A percentile compares a stretch with the other conserved stretches of the same genome.
These are phyloP conservation scores for Neofusicoccum sp. DNA, from an alignment of 2,329 filamentous ascomycete species.

Conservation along the genomic window DNA sequence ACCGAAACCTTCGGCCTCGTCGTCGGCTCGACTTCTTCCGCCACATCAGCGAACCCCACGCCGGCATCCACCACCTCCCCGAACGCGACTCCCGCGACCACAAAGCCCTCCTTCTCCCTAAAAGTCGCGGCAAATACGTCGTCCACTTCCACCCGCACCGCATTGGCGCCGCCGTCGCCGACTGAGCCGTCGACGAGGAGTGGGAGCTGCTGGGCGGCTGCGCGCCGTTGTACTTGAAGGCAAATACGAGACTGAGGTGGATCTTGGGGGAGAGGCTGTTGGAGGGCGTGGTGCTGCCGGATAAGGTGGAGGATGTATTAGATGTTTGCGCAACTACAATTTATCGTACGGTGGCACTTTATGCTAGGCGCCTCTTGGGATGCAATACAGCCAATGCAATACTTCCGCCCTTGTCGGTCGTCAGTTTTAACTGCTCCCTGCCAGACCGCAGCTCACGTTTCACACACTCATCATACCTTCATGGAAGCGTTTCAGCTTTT, in stretches of 20 bases:
- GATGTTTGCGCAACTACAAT: too few species aligned
- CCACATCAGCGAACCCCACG: conserved; percentile 57
- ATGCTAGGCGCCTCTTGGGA: too few species aligned
- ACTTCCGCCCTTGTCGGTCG: too few species aligned
- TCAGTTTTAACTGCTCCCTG: too few species aligned
- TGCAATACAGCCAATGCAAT: too few species aligned
- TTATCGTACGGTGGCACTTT: too few species aligned
- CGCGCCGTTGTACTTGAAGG: conserved; percentile 56
- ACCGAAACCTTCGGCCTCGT: conserved; percentile 59
- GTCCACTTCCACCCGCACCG: conserved; percentile 57
- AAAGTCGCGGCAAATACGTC: conserved; percentile 60
- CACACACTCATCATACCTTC: too few species aligned
- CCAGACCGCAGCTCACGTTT: too few species aligned
- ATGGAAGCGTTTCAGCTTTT: too few species aligned
- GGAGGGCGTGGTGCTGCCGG: conserved; percentile 4
- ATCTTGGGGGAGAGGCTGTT: conserved; percentile 37
- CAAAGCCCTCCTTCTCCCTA: conserved; percentile 52
- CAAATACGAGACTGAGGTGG: conserved; percentile 54
- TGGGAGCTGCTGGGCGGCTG: conserved; percentile 39
- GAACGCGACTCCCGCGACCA: conserved; percentile 57
- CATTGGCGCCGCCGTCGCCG: conserved; percentile 44
- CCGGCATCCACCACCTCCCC: conserved; percentile 54
- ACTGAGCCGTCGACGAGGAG: conserved; percentile 42
- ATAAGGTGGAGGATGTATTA: background rate
- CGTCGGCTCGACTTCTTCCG: conserved; percentile 65